Percentiles rank a stretch among this genome's conserved stretches.
Conservation (phyloP, 352 stramenopile species). For the Pythium aphanidermatum region DNA sequence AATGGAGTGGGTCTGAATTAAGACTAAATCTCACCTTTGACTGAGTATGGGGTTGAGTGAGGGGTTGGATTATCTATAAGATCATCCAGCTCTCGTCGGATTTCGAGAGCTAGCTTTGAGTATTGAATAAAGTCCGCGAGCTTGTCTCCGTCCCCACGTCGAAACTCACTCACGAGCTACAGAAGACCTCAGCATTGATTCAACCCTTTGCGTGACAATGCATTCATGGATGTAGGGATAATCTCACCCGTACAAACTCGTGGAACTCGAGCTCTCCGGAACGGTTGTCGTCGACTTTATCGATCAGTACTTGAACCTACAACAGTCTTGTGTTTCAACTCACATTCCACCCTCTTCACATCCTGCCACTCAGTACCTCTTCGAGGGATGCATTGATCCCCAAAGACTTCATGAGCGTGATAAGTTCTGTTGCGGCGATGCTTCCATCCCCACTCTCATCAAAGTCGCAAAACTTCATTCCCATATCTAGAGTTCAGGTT, state of each 20-base stretch:
- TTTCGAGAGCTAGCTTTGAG: slow-evolving; percentile 47
- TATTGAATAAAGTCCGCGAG: slow-evolving; percentile 56
- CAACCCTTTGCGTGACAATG: too few relatives aligned
- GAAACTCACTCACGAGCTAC: slow-evolving; percentile 61
- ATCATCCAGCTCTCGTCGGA: slow-evolving; percentile 39
- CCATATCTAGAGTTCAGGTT: too few relatives aligned
- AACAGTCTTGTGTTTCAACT: not conserved
- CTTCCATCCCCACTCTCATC: slow-evolving; percentile 58
- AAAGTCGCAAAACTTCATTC: slow-evolving; percentile 54
- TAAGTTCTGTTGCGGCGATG: slow-evolving; percentile 47
- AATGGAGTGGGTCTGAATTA: not conserved
- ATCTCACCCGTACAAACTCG: slow-evolving; percentile 62
- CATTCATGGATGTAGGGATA: too few relatives aligned
- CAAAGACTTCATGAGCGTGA: slow-evolving; percentile 62
- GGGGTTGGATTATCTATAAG: slow-evolving; percentile 25
- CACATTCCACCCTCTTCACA: not conserved
- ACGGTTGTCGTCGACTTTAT: slow-evolving; percentile 66
- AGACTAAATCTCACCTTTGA: slow-evolving; percentile 33
- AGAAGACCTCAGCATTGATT: not conserved
- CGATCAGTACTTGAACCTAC: slow-evolving; percentile 54
- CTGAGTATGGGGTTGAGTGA: slow-evolving; percentile 18
- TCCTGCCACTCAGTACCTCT: slow-evolving; percentile 23
- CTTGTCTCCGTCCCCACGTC: slow-evolving; percentile 51
- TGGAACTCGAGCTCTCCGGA: slow-evolving; percentile 61
- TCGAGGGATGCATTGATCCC: slow-evolving; percentile 36